Evolutionary conservation across 805 yeast species (phyloP).

Genomic region (Scheffersomyces ergatensis): DNA sequence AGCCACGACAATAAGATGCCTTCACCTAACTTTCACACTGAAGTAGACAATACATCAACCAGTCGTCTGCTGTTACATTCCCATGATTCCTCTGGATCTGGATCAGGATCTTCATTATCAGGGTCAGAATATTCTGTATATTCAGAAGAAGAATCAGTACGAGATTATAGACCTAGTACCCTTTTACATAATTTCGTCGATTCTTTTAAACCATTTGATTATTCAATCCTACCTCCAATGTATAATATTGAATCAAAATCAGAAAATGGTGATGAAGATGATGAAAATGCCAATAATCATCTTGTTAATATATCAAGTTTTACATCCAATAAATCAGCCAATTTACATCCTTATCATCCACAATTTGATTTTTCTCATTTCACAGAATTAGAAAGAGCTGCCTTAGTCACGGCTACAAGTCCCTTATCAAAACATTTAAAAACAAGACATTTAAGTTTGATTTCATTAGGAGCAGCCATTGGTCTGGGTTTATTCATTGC

Average conservation of each 20-base stretch:
- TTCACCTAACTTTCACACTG: no score
- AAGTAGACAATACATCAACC: no score
- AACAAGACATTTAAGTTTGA: constrained; percentile 72
- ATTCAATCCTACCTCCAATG: constrained; percentile 14
- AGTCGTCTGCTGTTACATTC: not conserved
- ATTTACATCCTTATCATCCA: constrained; percentile 17
- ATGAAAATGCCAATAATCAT: not conserved
- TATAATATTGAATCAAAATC: constrained; percentile 2
- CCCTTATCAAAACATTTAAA: constrained; percentile 51
- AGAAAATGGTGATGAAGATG: not conserved
- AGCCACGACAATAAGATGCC: no score
- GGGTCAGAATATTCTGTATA: not conserved
- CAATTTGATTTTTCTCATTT: constrained; percentile 24
- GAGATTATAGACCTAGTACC: not conserved
- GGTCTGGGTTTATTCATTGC: constrained; percentile 85
- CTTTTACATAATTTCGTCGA: constrained; percentile 12
- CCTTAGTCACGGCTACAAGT: constrained; percentile 42
- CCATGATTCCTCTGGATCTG: not conserved
- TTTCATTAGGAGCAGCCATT: constrained; percentile 80
- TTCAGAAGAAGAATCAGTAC: not conserved
- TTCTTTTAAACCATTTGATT: constrained; percentile 25
- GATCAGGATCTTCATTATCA: not conserved
- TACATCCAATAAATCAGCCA: constrained; percentile 2
- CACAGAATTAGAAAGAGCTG: constrained; percentile 29
- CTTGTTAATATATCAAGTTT: not conserved